A percentile compares a stretch with the other conserved stretches of the same genome.
These are phyloP conservation scores for Fusarium pseudograminearum DNA, from an alignment of 2,329 filamentous ascomycete genomes.

Conservation along the genomic window DNA sequence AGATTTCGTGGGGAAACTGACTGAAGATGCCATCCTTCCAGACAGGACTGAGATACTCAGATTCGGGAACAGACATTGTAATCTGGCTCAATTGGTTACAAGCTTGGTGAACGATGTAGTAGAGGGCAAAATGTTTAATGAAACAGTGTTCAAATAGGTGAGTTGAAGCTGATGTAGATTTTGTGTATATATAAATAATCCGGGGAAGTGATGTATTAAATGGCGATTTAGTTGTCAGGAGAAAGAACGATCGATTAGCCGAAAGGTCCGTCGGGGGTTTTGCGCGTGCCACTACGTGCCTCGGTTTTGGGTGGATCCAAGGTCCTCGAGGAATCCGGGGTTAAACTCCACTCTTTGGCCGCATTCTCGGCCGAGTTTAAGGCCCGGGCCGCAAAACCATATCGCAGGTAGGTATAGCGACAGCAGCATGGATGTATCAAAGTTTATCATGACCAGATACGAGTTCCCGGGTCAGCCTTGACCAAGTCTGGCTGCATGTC, in stretches of 20 bases:
- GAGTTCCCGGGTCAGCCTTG: not conserved
- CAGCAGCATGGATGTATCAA: not conserved
- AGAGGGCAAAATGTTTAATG: not conserved
- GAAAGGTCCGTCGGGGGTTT: conserved; percentile 6
- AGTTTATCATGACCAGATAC: not conserved
- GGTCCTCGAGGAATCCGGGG: conserved; percentile 27
- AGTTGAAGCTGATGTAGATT: not conserved
- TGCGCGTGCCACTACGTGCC: conserved; percentile 11
- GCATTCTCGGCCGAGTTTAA: conserved; percentile 40
- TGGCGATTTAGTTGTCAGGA: conserved; percentile 1
- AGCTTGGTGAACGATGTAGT: not conserved
- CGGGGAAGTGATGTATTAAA: not conserved
- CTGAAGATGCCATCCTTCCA: conserved; percentile 92
- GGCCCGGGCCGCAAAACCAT: conserved; percentile 12
- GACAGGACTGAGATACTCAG: conserved; percentile 81
- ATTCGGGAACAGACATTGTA: conserved; percentile 75
- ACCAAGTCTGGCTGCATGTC: not conserved
- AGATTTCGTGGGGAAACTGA: conserved; percentile 55
- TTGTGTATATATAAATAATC: not conserved
- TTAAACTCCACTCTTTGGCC: conserved; percentile 15
- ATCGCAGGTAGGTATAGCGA: not conserved
- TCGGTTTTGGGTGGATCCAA: conserved; percentile 39
- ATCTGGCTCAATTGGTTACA: not conserved
- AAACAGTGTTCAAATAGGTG: not conserved
- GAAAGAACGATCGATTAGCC: not conserved